These are phyloP conservation scores for Chytridiales sp. DNA, from an alignment of 371 early-diverging fungal genomes.

Conservation along the genomic window DNA sequence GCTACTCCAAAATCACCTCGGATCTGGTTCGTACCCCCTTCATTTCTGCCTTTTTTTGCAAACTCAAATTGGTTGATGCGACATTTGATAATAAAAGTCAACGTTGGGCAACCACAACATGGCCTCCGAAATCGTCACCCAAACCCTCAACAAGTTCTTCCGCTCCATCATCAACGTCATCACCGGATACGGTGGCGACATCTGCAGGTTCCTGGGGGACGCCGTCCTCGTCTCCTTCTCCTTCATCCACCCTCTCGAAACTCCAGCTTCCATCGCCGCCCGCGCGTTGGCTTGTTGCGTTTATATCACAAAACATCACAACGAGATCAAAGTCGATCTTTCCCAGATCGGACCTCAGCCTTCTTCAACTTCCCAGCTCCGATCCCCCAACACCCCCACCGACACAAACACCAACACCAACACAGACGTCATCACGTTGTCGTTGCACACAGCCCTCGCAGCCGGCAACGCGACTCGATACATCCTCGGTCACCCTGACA, in stretches of 20 bases:
- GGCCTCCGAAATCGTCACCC: too few relatives aligned
- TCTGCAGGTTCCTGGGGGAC: conserved; percentile 30
- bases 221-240: too few relatives aligned
- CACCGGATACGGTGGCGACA: conserved; percentile 22
- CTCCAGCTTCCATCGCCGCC: too few relatives aligned
- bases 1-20: conserved; percentile 22
- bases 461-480: neutral
- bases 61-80: too few relatives aligned
- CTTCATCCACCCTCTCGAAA: too few relatives aligned
- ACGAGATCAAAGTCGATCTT: neutral
- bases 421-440: neutral
- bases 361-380: neutral
- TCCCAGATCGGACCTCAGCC: neutral
- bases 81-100: too few relatives aligned
- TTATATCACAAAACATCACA: neutral
- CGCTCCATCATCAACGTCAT: conserved; percentile 28
- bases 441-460: conserved; percentile 2
- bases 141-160: too few relatives aligned
- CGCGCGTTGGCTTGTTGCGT: conserved; percentile 2
- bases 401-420: neutral
- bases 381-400: too few relatives aligned
- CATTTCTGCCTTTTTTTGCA: too few relatives aligned
- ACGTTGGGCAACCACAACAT: too few relatives aligned
- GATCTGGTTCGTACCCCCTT: too few relatives aligned
- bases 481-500: neutral